These are phyloP conservation scores for Arabidopsis arenosa DNA, from an alignment of 345 rosid genomes.

Conservation along the genomic window DNA sequence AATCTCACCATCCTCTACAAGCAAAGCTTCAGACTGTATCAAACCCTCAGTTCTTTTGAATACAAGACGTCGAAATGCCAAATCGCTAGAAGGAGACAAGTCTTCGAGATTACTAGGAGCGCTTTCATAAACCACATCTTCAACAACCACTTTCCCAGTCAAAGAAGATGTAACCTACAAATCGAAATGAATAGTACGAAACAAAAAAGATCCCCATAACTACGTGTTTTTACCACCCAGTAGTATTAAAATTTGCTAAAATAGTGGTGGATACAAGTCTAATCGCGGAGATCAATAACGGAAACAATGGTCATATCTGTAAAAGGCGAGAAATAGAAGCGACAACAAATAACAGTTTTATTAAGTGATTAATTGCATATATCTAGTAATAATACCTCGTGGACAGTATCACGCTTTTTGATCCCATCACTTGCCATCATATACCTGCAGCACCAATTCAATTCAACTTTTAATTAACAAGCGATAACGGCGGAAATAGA, in stretches of 20 bases:
- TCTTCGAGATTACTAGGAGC: conserved; percentile 51
- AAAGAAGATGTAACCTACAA: conserved; percentile 72
- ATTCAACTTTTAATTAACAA: background rate
- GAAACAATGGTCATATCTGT: background rate
- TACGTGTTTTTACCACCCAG: background rate
- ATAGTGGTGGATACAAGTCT: background rate
- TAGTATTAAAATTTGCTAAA: background rate
- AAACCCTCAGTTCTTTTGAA: conserved; percentile 77
- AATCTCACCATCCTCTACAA: conserved; percentile 50
- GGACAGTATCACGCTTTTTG: conserved; percentile 58
- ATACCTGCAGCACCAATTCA: conserved; percentile 57
- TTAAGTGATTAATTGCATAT: background rate
- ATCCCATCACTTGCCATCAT: conserved; percentile 94
- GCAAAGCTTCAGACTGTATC: conserved; percentile 95
- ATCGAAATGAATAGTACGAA: conserved; percentile 6
- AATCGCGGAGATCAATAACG: background rate
- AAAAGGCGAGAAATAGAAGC: background rate
- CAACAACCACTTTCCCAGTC: conserved; percentile 72
- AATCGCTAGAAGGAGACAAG: conserved; percentile 52
- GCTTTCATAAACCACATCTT: conserved; percentile 84
- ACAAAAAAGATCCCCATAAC: conserved; percentile 15
- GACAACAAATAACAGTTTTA: background rate
- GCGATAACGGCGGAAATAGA: background rate
- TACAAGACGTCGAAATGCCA: conserved; percentile 83
- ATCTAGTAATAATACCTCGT: conserved; percentile 54